Percentiles rank a stretch among this genome's conserved stretches.
These are phyloP conservation scores for Papiliotrema laurentii DNA, from an alignment of 1,284 basidiomycete genomes.

Conservation along the genomic window DNA sequence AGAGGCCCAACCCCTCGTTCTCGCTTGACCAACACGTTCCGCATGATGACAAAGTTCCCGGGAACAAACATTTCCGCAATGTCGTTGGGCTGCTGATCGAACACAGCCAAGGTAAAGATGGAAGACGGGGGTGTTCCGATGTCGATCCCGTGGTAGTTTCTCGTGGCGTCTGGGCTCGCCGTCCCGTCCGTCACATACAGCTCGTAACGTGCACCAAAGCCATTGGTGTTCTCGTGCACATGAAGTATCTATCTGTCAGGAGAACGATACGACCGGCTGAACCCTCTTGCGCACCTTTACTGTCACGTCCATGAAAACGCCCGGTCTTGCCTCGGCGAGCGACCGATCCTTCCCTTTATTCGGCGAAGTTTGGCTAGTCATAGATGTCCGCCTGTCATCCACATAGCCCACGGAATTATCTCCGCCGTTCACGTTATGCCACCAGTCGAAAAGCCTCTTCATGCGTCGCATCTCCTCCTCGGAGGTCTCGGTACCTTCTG, in stretches of 20 bases:
- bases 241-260: slow-evolving; percentile 10
- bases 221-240: slow-evolving; percentile 12
- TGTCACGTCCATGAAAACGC: slow-evolving; percentile 15
- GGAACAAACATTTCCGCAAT: slow-evolving; percentile 6
- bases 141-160: slow-evolving; percentile 26
- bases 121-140: slow-evolving; percentile 10
- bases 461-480: slow-evolving; percentile 13
- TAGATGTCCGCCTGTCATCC: background rate
- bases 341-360: background rate
- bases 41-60: slow-evolving; percentile 23
- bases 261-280: background rate
- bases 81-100: slow-evolving; percentile 7
- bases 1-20: slow-evolving; percentile 18
- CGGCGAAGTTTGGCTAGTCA: background rate
- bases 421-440: slow-evolving; percentile 4
- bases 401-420: background rate
- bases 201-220: slow-evolving; percentile 15
- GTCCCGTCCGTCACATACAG: slow-evolving; percentile 40
- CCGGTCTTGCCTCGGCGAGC: slow-evolving; percentile 1
- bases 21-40: slow-evolving; percentile 23
- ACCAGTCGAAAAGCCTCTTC: slow-evolving; percentile 13
- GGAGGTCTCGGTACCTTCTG: background rate
- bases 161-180: slow-evolving; percentile 3
- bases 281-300: slow-evolving; percentile 24
- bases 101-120: slow-evolving; percentile 17